phyloP scores from a whole-genome alignment of 2,329 filamentous ascomycete species.

The Aureobasidium lini region DNA sequence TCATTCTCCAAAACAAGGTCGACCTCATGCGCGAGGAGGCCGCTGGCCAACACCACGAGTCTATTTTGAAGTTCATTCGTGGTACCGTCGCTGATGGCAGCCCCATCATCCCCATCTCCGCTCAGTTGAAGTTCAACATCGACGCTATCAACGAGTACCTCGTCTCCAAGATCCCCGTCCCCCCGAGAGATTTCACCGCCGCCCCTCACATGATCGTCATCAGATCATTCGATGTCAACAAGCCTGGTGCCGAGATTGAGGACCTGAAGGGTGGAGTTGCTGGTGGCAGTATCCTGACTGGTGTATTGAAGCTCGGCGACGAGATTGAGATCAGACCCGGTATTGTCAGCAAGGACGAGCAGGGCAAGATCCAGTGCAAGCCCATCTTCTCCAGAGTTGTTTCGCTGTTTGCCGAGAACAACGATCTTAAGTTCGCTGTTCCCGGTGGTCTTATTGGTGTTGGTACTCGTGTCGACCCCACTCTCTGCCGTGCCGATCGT shows the following conservation, averaged over 20 bases:
- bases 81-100: constrained; percentile 93
- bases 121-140: constrained; percentile 99
- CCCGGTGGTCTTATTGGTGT: constrained; percentile 95
- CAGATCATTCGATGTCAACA: constrained; percentile 98
- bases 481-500: constrained; percentile 96
- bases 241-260: constrained; percentile 97
- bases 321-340: constrained; percentile 99
- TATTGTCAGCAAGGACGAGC: constrained; percentile 91
- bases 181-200: constrained; percentile 79
- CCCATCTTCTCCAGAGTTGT: constrained; percentile 95
- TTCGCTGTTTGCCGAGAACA: constrained; percentile 93
- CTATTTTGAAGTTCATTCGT: constrained; percentile 96
- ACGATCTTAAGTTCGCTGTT: constrained; percentile 96
- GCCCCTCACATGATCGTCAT: constrained; percentile 99
- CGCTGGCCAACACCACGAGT: constrained; percentile 89
- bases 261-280: constrained; percentile 98
- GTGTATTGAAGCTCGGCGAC: constrained; percentile 92
- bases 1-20: constrained; percentile 99
- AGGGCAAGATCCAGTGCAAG: constrained; percentile 89
- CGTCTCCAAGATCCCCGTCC: constrained; percentile 89
- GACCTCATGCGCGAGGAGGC: constrained; percentile 96
- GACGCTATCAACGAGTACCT: constrained; percentile 96
- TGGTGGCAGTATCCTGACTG: constrained; percentile 91
- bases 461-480: constrained; percentile 93
- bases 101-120: constrained; percentile 92